Evolutionary conservation across 208 protist species (phyloP), one percentile per base, ranked within the genome.

Genomic region (Tritrichomonas foetus): DNA sequence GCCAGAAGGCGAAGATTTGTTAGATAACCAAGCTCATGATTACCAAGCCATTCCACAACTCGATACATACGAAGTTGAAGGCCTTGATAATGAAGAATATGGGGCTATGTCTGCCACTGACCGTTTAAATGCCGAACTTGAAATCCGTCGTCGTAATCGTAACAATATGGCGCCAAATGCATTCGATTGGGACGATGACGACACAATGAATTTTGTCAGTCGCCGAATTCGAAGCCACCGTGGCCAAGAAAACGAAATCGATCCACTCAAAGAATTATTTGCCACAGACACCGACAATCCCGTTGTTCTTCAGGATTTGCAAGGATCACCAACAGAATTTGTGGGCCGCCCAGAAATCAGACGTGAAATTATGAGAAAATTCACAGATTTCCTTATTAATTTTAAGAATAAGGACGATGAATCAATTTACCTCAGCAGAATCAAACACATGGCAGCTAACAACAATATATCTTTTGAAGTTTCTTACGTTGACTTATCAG

Each of bases 11-110:
- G 93, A 94, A 50, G 93, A 94, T 93, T 57, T 94, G 5, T 64
- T 53, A 13, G 39, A 93, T 64, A 64, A 13, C 33, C 8, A 84
- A 25, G 14, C 16, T 25, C 50, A 22, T n/a, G 94, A 95, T 78
- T 95, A 95, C 50, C 82, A 49, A 30, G 93, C 75, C 20, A 95
- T 94, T 41, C 94, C 94, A 49, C 72, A 95, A n/a, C 49, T 95
- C 0, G 94, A 95, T 92, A 22, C 49, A 47, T 95, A 95, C n/a
- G 94, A 95, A 64, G 69, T 30, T 55, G 75, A 94, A 66, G 66
- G 33, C 14, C 9, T 95, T 5, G 94, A 95, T 69, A 74, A 94
- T 93, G 93, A 55, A 27, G 72, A 92, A 44, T 94, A 94, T 93
- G 69, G 61, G 44, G 39, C 11, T 30, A n/a, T 94, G 11, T 30